phyloP scores from a whole-genome alignment of 2,329 filamentous ascomycete genomes.

The Neospermospora avenae region DNA sequence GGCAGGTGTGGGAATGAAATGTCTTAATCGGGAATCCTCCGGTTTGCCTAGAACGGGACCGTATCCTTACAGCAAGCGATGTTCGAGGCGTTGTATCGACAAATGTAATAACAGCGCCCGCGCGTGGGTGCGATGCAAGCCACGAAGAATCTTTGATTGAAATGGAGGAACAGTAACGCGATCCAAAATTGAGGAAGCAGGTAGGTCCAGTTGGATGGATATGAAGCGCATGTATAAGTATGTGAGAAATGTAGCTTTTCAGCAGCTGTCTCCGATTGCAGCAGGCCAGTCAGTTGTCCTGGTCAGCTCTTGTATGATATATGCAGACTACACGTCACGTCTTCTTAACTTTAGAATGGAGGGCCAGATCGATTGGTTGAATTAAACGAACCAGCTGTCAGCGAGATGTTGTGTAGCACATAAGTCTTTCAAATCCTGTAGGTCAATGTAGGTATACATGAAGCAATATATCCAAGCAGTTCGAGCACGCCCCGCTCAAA shows the following conservation, averaged over 20 bases:
- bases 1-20: not conserved
- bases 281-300: not conserved
- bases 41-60: not conserved
- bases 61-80: not conserved
- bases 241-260: not conserved
- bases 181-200: not conserved
- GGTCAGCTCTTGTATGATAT: not conserved
- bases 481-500: not conserved
- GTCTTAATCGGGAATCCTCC: not conserved
- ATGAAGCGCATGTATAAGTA: slow-evolving; percentile 2
- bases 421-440: not conserved
- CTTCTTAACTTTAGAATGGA: not conserved
- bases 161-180: not conserved
- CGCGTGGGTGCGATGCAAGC: not conserved
- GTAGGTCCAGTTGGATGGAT: not conserved
- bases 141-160: not conserved
- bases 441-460: not conserved
- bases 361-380: slow-evolving; percentile 18
- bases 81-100: not conserved
- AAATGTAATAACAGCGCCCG: not conserved
- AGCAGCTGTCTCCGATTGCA: not conserved
- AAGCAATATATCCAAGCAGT: not conserved
- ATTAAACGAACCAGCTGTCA: slow-evolving; percentile 7
- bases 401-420: not conserved
- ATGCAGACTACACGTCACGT: slow-evolving; percentile 2